phyloP scores from a whole-genome alignment of 306 rosid species.

The Argentina anserina region DNA sequence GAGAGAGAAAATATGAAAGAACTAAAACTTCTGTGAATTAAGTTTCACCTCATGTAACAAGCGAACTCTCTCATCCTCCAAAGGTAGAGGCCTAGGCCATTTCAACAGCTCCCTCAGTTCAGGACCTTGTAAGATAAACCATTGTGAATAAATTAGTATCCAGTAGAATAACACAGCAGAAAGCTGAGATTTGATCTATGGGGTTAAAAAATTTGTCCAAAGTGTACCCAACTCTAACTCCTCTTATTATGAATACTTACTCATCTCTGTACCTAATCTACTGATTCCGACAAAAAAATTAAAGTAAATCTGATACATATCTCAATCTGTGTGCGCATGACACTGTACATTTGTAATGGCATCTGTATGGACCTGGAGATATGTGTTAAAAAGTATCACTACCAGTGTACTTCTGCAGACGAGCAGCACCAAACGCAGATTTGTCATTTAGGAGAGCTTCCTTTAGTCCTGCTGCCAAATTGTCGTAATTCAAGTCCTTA shows the following conservation, averaged over 20 bases:
- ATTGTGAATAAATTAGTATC: constrained; percentile 17
- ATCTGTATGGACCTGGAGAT: constrained; percentile 12
- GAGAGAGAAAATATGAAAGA: background rate
- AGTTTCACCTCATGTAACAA: constrained; percentile 78
- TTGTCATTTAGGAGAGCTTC: constrained; percentile 67
- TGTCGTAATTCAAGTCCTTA: constrained; percentile 72
- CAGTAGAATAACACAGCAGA: background rate
- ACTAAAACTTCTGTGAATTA: constrained; percentile 5
- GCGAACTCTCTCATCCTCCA: constrained; percentile 92
- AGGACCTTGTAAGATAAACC: constrained; percentile 51
- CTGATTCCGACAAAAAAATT: background rate
- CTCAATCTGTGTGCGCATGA: background rate
- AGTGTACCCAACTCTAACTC: background rate
- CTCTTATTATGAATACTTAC: background rate
- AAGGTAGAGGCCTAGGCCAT: constrained; percentile 96
- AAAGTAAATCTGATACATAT: background rate
- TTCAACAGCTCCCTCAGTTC: constrained; percentile 67
- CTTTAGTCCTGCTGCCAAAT: constrained; percentile 82
- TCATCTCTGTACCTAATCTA: background rate
- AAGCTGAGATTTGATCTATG: background rate
- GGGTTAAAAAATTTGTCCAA: background rate
- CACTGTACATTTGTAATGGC: background rate
- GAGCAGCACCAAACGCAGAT: constrained; percentile 83
- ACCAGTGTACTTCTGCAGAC: constrained; percentile 86
- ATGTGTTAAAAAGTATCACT: constrained; percentile 23